A percentile compares a stretch with the other conserved stretches of the same genome.
phyloP scores from a whole-genome alignment of 2,329 filamentous ascomycete species.

The Aphanocladium album region DNA sequence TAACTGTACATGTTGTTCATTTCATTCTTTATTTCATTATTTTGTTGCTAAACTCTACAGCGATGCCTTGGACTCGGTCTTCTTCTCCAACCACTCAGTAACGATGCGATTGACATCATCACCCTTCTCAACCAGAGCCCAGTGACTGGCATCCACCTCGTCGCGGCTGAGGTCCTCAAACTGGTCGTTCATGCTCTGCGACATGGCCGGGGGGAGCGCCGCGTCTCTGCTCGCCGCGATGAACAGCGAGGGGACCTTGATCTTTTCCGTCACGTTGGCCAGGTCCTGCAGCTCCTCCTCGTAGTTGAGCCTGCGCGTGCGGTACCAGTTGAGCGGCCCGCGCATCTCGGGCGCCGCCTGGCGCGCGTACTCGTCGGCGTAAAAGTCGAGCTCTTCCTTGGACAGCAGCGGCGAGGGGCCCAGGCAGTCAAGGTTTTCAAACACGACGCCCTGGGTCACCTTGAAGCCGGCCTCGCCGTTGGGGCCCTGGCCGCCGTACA shows the following conservation, averaged over 20 bases:
- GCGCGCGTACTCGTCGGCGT: constrained; percentile 64
- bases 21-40: background rate
- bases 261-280: constrained; percentile 31
- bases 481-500: constrained; percentile 63
- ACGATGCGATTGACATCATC: constrained; percentile 66
- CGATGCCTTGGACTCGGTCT: constrained; percentile 23
- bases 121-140: constrained; percentile 73
- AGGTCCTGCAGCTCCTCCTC: constrained; percentile 57
- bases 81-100: constrained; percentile 57
- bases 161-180: constrained; percentile 60
- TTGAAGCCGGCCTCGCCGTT: constrained; percentile 54
- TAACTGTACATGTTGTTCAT: background rate
- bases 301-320: constrained; percentile 65
- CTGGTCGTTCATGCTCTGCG: constrained; percentile 62
- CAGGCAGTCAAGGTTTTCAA: constrained; percentile 58
- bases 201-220: constrained; percentile 68
- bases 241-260: constrained; percentile 63
- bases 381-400: constrained; percentile 70
- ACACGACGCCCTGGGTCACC: constrained; percentile 55
- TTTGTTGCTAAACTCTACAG: constrained; percentile 17
- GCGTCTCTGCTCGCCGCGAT: constrained; percentile 66
- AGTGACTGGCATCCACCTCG: constrained; percentile 69
- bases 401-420: constrained; percentile 54
- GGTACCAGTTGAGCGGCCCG: constrained; percentile 87
- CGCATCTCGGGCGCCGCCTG: constrained; percentile 56